Conservation (phyloP, 495 filamentous ascomycete species). For the Trichoderma reesei region DNA sequence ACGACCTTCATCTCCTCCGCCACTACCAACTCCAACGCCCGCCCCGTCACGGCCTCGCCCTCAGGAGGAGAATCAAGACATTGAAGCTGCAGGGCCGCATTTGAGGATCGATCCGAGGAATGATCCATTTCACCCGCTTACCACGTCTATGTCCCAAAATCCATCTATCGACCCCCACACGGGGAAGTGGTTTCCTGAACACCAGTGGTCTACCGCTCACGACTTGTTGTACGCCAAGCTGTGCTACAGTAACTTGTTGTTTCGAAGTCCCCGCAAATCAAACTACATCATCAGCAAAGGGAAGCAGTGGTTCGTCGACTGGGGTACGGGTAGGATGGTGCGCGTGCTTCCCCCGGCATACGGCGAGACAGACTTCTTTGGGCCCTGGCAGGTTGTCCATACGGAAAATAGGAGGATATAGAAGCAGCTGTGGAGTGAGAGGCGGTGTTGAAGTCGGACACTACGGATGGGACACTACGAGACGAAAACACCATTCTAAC, state of each 20-base stretch:
- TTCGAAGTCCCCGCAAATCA: conserved; percentile 34
- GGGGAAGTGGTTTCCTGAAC: conserved; percentile 42
- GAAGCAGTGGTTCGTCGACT: conserved; percentile 39
- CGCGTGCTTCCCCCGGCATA: conserved; percentile 32
- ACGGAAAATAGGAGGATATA: conserved; percentile 26
- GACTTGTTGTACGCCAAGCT: conserved; percentile 44
- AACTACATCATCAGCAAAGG: conserved; percentile 37
- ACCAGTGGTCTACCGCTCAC: conserved; percentile 36
- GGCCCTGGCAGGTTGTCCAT: conserved; percentile 27
- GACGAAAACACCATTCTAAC: no score
- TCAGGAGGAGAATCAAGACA: background rate
- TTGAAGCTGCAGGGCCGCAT: conserved; percentile 13
- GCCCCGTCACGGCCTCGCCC: background rate
- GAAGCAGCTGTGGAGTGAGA: background rate
- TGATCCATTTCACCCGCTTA: conserved; percentile 16
- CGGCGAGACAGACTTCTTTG: conserved; percentile 28
- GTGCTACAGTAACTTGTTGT: conserved; percentile 41
- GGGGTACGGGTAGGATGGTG: conserved; percentile 34
- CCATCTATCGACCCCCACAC: conserved; percentile 25
- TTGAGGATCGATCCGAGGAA: conserved; percentile 14
- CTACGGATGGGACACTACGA: no score
- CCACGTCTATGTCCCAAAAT: conserved; percentile 26
- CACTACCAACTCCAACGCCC: conserved; percentile 9
- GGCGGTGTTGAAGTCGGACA: background rate
- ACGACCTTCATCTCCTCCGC: background rate